Percentiles rank a stretch among this genome's conserved stretches.
Conservation (phyloP, 768 basidiomycete species). For the Agaricus bisporus region DNA sequence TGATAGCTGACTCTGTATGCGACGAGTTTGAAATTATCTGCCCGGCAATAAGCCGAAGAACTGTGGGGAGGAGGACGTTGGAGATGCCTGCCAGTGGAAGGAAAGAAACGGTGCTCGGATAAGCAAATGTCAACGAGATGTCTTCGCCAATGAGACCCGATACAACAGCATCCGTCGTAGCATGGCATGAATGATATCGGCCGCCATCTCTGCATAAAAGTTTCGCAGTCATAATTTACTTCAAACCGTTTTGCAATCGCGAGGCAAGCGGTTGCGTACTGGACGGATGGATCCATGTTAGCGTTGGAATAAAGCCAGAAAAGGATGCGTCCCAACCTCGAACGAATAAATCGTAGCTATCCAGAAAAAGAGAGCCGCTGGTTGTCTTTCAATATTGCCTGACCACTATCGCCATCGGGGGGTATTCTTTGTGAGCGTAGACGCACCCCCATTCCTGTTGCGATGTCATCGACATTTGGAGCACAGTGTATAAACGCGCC, state of each 20-base stretch:
- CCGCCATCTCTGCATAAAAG: constrained; percentile 82
- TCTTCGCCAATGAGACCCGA: constrained; percentile 71
- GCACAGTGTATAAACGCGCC: constrained; percentile 47
- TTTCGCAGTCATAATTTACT: constrained; percentile 28
- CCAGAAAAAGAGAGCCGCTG: constrained; percentile 69
- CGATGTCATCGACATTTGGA: constrained; percentile 20
- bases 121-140: too few relatives aligned
- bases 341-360: constrained; percentile 79
- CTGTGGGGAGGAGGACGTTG: neutral
- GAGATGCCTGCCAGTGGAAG: neutral
- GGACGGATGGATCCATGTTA: constrained; percentile 2
- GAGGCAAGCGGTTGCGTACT: constrained; percentile 79
- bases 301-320: too few relatives aligned
- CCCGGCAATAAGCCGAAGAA: neutral
- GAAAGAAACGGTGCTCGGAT: too few relatives aligned
- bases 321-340: constrained; percentile 52
- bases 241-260: constrained; percentile 61
- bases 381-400: constrained; percentile 71
- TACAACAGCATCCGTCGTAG: constrained; percentile 97
- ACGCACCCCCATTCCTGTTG: constrained; percentile 16
- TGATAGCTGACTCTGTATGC: constrained; percentile 3
- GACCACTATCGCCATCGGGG: constrained; percentile 22
- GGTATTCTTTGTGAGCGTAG: neutral
- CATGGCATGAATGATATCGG: constrained; percentile 99
- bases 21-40: neutral